Conservation (phyloP, 345 rosid genomes). For the Syzygium aromaticum region DNA sequence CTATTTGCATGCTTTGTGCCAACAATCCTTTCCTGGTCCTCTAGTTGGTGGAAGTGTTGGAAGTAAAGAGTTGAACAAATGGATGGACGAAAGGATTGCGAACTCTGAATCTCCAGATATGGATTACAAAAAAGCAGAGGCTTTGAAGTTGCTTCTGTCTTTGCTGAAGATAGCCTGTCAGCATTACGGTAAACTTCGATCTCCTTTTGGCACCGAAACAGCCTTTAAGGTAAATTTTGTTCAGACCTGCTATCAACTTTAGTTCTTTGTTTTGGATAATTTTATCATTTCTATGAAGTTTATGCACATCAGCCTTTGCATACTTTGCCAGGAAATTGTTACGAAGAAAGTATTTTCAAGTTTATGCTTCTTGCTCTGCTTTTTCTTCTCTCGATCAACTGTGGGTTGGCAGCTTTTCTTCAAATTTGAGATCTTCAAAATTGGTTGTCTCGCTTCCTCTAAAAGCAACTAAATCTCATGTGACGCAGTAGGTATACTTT, state of each 20-base stretch:
- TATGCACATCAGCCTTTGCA: not conserved
- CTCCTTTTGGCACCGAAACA: conserved; percentile 77
- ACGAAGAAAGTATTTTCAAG: not conserved
- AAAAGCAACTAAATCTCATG: not conserved
- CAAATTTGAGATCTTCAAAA: not conserved
- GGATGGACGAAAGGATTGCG: conserved; percentile 85
- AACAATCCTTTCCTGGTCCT: conserved; percentile 85
- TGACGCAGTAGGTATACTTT: not conserved
- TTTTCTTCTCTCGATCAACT: not conserved
- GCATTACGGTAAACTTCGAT: conserved; percentile 93
- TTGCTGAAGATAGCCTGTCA: conserved; percentile 86
- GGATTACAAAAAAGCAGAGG: conserved; percentile 51
- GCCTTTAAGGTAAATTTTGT: conserved; percentile 41
- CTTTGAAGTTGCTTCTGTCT: conserved; percentile 67
- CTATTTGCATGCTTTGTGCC: conserved; percentile 66
- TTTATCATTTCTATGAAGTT: not conserved
- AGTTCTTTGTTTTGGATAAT: not conserved
- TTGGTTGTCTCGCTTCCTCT: not conserved
- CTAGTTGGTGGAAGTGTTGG: conserved; percentile 92
- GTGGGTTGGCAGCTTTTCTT: not conserved
- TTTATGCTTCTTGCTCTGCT: not conserved
- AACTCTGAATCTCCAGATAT: conserved; percentile 47
- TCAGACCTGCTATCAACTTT: not conserved
- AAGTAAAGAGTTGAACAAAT: conserved; percentile 81
- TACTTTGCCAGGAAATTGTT: not conserved